These are phyloP conservation scores for Apostasia shenzhenica DNA, from an alignment of 106 monocot genomes.

Conservation along the genomic window DNA sequence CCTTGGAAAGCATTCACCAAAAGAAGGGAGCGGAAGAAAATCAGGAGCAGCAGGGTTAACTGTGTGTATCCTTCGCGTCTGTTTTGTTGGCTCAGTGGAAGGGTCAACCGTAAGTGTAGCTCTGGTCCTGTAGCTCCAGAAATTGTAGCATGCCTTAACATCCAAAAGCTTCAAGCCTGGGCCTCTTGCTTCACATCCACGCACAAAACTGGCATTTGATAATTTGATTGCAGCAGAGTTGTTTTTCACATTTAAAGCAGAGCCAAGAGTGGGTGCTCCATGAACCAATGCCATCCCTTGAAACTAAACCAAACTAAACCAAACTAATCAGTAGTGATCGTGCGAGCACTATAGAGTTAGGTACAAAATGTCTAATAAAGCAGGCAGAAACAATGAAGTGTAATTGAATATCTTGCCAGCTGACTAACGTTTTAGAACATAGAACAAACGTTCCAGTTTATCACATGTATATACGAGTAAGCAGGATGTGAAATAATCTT, in stretches of 20 bases:
- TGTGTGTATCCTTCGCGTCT: conserved; percentile 50
- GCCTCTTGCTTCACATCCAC: conserved; percentile 26
- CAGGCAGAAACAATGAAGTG: too few relatives aligned
- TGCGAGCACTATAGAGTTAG: not conserved
- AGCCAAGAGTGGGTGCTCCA: conserved; percentile 21
- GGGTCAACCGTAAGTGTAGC: conserved; percentile 55
- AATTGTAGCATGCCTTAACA: conserved; percentile 10
- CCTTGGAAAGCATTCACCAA: conserved; percentile 86
- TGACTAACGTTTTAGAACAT: too few relatives aligned
- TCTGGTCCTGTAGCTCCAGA: conserved; percentile 14
- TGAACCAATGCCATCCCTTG: conserved; percentile 50
- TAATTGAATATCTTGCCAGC: too few relatives aligned
- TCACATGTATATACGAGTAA: too few relatives aligned
- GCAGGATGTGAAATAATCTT: too few relatives aligned
- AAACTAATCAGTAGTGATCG: not conserved
- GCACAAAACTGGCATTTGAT: conserved; percentile 25
- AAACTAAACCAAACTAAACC: conserved; percentile 5
- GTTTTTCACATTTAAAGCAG: conserved; percentile 23
- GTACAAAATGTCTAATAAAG: too few relatives aligned
- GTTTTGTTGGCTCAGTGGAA: conserved; percentile 38
- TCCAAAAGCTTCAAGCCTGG: conserved; percentile 7
- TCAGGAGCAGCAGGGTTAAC: conserved; percentile 80
- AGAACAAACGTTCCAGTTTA: too few relatives aligned
- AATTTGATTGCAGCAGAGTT: conserved; percentile 20
- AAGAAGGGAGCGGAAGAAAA: conserved; percentile 87